Percentiles rank a stretch among this genome's conserved stretches.
These are phyloP conservation scores for Hondaea fermentalgiana DNA, from an alignment of 108 stramenopile species.

Conservation along the genomic window DNA sequence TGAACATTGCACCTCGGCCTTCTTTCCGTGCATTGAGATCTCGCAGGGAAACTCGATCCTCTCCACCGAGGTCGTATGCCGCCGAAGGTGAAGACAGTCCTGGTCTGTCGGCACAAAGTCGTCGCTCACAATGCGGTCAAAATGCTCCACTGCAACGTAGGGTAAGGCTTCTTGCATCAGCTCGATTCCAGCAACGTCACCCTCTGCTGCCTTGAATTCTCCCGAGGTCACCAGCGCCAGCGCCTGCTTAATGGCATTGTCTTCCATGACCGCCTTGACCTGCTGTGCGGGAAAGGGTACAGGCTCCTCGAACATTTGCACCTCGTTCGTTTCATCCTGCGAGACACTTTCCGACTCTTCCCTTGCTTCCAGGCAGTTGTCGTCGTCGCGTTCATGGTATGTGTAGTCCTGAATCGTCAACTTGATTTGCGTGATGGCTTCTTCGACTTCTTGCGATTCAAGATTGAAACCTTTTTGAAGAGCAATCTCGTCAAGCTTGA, in stretches of 20 bases:
- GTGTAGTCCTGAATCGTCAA: background rate
- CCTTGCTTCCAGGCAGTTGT: background rate
- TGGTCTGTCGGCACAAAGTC: background rate
- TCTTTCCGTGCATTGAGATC: background rate
- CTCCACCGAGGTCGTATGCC: background rate
- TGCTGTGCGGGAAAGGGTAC: background rate
- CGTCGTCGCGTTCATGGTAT: constrained; percentile 2
- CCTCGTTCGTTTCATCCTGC: background rate
- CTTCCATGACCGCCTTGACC: background rate
- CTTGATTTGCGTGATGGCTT: background rate
- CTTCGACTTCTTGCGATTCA: background rate
- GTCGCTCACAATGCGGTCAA: background rate
- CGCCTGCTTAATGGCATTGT: background rate
- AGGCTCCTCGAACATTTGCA: background rate
- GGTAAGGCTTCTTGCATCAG: background rate
- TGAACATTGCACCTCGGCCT: background rate
- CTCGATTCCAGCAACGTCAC: background rate
- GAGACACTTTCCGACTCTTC: background rate
- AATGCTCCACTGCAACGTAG: background rate
- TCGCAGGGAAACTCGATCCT: background rate
- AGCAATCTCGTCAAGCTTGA: background rate
- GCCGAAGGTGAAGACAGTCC: background rate
- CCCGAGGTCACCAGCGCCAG: background rate
- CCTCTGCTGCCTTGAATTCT: background rate
- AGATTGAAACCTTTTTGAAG: background rate